Evolutionary conservation across 257 asterid genomes (phyloP), one percentile per base, ranked within the genome.

Genomic region (Plantago major): DNA sequence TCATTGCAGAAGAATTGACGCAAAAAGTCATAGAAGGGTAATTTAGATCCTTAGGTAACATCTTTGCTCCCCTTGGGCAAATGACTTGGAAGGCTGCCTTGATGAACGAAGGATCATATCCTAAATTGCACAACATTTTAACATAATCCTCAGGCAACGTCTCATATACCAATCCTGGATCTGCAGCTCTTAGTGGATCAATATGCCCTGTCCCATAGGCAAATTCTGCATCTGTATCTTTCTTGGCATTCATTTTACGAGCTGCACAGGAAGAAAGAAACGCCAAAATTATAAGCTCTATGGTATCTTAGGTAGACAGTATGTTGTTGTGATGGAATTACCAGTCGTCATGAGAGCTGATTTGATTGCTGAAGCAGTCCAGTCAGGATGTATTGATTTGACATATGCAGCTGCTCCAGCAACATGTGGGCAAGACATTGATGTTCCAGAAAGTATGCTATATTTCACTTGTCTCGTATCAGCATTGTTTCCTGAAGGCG

Each of bases 371-470:
- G 75, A 50, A 1, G 75, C 50, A 4, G 70, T 63, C 75, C 70
- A 71, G 10, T 71, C 26, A 2, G 75, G 67, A 18, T 59, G 67
- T 8, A 64, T 42, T 8, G 75, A 50, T 44, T 71, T 71, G 1
- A 71, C 52, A 57, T 71, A 71, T 15, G 75, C 71, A 58, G 75
- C 75, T 13, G 67, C 62, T 13, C 75, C 71, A 8, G 75, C 30
- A 45, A 59, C 71, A 37, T 71, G 75, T 18, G 75, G 75, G 15
- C 71, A 71, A 44, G 75, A 22, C 75, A 71, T 71, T 6, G 74
- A 70, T 4, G 74, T 70, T 26, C 74, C 74, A 17, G 70, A 70
- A 4, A 70, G 0, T 12, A 70, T 30, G 47, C 7, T 11, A 43
- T 48, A 70, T 10, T 70, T 48, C 18, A 58, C 65, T 11, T 69